Percentiles rank a stretch among this genome's conserved stretches.
phyloP scores from a whole-genome alignment of 2,329 filamentous ascomycete genomes.

The Seiridium unicorne region DNA sequence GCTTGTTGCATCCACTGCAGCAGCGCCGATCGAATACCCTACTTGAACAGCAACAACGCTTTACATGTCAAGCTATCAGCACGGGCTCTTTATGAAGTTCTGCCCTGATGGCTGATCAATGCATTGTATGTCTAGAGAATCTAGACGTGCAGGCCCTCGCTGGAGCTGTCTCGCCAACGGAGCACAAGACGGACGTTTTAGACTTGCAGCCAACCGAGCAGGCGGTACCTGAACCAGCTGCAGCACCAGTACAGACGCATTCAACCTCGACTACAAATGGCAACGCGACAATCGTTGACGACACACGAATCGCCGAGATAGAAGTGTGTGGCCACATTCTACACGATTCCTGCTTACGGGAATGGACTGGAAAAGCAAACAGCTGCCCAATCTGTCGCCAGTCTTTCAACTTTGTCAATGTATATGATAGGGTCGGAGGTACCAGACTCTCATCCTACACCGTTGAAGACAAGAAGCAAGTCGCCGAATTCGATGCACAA shows the following conservation, averaged over 20 bases:
- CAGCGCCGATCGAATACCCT: constrained; percentile 39
- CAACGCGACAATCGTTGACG: constrained; percentile 22
- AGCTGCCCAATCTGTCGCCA: constrained; percentile 96
- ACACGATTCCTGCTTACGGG: constrained; percentile 87
- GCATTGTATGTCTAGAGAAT: constrained; percentile 68
- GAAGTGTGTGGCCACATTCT: constrained; percentile 86
- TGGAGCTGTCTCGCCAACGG: constrained; percentile 11
- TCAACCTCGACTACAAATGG: constrained; percentile 9
- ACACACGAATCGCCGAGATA: constrained; percentile 55
- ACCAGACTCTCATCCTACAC: constrained; percentile 55
- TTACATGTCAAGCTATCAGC: constrained; percentile 33
- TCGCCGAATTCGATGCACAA: constrained; percentile 82
- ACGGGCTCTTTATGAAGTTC: constrained; percentile 27
- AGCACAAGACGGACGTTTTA: constrained; percentile 4
- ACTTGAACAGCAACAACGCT: constrained; percentile 19
- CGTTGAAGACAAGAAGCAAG: constrained; percentile 83
- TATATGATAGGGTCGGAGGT: constrained; percentile 80
- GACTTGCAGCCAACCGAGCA: background rate
- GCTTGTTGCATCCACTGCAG: constrained; percentile 20
- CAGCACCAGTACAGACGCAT: constrained; percentile 19
- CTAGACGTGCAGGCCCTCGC: constrained; percentile 36
- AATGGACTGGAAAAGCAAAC: constrained; percentile 95
- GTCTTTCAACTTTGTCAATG: constrained; percentile 84
- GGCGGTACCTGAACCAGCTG: constrained; percentile 5
- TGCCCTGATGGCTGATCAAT: constrained; percentile 58